phyloP scores from a whole-genome alignment of 495 filamentous ascomycete genomes.

The Penicillium simplicissimum region DNA sequence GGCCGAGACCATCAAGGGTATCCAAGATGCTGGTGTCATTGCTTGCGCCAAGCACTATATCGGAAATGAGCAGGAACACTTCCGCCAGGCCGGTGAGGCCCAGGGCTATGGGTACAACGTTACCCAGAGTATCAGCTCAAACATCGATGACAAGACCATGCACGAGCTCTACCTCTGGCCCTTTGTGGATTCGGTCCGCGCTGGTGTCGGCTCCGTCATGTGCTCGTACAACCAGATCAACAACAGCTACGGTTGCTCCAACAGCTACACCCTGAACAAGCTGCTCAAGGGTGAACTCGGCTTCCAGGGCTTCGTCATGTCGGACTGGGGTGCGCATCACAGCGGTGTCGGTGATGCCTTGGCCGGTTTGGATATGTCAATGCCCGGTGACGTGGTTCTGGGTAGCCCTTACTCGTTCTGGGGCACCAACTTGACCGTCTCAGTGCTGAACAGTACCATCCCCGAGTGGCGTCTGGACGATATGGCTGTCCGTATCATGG shows the following conservation, averaged over 20 bases:
- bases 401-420: constrained; percentile 73
- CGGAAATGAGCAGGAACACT: constrained; percentile 75
- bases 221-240: constrained; percentile 90
- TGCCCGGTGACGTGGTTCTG: constrained; percentile 87
- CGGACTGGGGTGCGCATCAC: constrained; percentile 87
- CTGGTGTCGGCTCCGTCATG: constrained; percentile 85
- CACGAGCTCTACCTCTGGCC: constrained; percentile 95
- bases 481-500: constrained; percentile 90
- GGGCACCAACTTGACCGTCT: constrained; percentile 83
- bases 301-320: constrained; percentile 94
- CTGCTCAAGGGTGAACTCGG: constrained; percentile 88
- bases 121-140: constrained; percentile 67
- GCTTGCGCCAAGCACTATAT: constrained; percentile 85
- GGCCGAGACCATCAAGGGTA: constrained; percentile 73
- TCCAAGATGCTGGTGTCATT: constrained; percentile 79
- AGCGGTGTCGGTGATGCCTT: constrained; percentile 74
- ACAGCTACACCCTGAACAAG: constrained; percentile 75
- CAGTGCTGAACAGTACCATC: constrained; percentile 86
- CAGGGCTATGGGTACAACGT: constrained; percentile 64
- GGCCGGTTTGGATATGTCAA: constrained; percentile 91
- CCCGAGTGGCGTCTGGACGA: constrained; percentile 92
- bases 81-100: constrained; percentile 72
- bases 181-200: constrained; percentile 72
- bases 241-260: constrained; percentile 68
- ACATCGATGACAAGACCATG: constrained; percentile 91